Conservation (phyloP, 345 rosid species). For the Sisymbrium altissimum region DNA sequence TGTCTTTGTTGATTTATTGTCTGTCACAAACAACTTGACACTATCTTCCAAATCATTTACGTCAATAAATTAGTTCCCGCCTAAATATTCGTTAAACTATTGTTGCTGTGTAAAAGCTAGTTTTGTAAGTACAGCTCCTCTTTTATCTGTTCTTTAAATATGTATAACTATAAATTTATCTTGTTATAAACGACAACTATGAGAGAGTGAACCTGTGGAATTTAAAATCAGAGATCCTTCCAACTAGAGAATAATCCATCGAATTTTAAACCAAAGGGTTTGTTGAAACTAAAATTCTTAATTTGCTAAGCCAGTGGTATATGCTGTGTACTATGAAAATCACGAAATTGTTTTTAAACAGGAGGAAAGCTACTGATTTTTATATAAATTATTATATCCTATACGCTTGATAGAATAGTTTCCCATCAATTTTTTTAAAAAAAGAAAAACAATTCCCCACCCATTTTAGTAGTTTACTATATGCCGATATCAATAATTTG, state of each 20-base stretch:
- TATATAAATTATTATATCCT: background rate
- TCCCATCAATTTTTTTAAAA: background rate
- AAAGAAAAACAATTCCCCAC: background rate
- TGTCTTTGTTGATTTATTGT: conserved; percentile 22
- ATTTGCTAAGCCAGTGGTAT: background rate
- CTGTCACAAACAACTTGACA: conserved; percentile 11
- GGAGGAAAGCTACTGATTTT: background rate
- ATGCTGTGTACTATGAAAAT: conserved; percentile 8
- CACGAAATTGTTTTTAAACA: background rate
- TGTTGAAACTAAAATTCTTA: background rate
- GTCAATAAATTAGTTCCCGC: background rate
- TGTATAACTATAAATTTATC: background rate
- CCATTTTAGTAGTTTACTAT: background rate
- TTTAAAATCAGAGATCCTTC: conserved; percentile 16
- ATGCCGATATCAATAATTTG: conserved; percentile 6
- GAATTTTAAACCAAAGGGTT: background rate
- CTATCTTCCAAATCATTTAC: background rate
- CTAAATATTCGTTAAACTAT: background rate
- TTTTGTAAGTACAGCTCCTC: background rate
- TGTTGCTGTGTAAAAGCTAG: background rate
- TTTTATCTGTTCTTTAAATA: background rate
- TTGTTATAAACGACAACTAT: background rate
- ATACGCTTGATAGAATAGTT: background rate
- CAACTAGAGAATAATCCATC: conserved; percentile 16
- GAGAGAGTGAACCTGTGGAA: background rate